Evolutionary conservation across 2,329 filamentous ascomycete species (phyloP), one percentile per base, ranked within the genome.

Genomic region (Cladophialophora immunda): DNA sequence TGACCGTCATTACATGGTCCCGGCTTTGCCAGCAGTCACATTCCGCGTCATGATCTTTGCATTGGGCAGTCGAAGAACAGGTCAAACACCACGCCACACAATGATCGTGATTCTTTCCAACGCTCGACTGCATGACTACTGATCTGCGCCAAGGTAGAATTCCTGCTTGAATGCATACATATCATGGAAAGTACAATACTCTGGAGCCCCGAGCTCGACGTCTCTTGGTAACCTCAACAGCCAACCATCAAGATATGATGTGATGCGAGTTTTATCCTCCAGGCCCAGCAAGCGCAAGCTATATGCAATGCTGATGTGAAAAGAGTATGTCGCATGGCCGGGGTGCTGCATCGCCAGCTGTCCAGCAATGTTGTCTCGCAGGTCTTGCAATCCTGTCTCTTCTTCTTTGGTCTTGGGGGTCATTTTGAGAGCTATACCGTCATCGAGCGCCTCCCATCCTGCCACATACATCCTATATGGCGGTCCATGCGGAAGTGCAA

Each of bases 281-380:
- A 36, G 41, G 17, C 30, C 47, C 2, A 65, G 56, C 6, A 27
- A 45, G 22, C 41, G 27, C 55, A 65, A 30, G 30, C 25, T 53
- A 57, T 65, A 65, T 17, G 55, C 55, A 25, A 65, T 13, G 56
- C 56, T 60, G 17, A 65, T 22, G 36, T 65, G 62, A 41, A 65
- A 65, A 36, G 55, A 59, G 47, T 65, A 65, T 17, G 27, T 36
- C 8, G 29, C 56, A 38, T 60, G 56, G 56, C 62, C 62, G n/a
- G 41, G 62, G 27, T 65, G 62, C 6, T 56, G 56, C 45, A 62
- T 53, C 45, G 41, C 15, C 36, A 65, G 45, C 19, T n/a, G 19
- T 29, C 52, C 22, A 38, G 63, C 19, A 36, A 65, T 13, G 2
- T 45, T n/a, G 32, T 65, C 63, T 19, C 63, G 56, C 7, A 65